Conservation (phyloP, 2,329 filamentous ascomycete genomes). For the Fusarium sp. region DNA sequence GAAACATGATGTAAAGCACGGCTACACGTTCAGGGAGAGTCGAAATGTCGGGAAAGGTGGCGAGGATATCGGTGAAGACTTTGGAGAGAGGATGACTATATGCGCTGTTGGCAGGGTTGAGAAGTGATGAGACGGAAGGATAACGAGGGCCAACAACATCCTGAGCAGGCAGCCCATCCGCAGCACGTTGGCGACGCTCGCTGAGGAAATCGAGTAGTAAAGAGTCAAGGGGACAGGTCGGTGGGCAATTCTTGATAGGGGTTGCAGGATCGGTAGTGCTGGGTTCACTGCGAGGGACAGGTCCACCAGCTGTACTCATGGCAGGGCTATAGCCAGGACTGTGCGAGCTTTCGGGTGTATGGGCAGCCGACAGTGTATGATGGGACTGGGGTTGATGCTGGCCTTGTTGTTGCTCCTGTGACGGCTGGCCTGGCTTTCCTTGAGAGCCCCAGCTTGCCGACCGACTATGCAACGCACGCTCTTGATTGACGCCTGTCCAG, state of each 20-base stretch:
- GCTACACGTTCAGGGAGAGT: conserved; percentile 85
- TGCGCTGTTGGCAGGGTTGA: conserved; percentile 72
- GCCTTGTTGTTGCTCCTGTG: conserved; percentile 31
- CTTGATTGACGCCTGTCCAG: conserved; percentile 50
- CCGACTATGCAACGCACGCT: conserved; percentile 38
- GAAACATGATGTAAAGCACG: conserved; percentile 86
- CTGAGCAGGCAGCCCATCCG: conserved; percentile 70
- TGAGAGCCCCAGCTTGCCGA: conserved; percentile 39
- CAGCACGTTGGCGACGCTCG: conserved; percentile 72
- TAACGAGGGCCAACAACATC: conserved; percentile 81
- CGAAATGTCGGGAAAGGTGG: conserved; percentile 82
- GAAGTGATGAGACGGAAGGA: conserved; percentile 80
- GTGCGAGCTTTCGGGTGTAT: conserved; percentile 36
- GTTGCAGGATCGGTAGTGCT: conserved; percentile 38
- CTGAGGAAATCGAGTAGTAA: conserved; percentile 84
- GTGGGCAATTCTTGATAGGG: conserved; percentile 67
- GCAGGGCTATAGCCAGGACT: conserved; percentile 37
- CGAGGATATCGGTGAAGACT: conserved; percentile 85
- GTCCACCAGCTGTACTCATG: conserved; percentile 23
- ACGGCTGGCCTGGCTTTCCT: conserved; percentile 23
- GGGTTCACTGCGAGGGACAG: conserved; percentile 32
- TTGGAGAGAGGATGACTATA: conserved; percentile 82
- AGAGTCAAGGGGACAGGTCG: conserved; percentile 80
- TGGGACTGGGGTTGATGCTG: conserved; percentile 20
- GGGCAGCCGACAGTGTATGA: conserved; percentile 27